These are phyloP conservation scores for Lichtheimia ornata DNA, from an alignment of 371 early-diverging fungal genomes.

Conservation along the genomic window DNA sequence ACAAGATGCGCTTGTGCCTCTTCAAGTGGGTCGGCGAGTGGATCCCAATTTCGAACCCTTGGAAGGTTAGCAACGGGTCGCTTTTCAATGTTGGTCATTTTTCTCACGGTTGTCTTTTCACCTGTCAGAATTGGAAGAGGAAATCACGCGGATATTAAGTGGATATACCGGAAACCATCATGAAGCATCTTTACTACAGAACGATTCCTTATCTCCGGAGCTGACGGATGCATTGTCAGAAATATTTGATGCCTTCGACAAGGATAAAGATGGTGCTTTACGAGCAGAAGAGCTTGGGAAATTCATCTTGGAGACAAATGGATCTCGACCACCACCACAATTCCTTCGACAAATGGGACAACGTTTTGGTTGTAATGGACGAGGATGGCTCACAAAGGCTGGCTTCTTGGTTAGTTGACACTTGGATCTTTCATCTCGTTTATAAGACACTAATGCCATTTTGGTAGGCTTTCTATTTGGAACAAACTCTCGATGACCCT, in stretches of 20 bases:
- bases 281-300: slow-evolving; percentile 46
- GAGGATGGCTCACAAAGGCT: slow-evolving; percentile 54
- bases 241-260: slow-evolving; percentile 56
- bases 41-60: slow-evolving; percentile 57
- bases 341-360: slow-evolving; percentile 61
- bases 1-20: slow-evolving; percentile 48
- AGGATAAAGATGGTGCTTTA: slow-evolving; percentile 54
- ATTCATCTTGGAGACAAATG: slow-evolving; percentile 60
- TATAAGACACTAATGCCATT: not conserved
- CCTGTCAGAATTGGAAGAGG: slow-evolving; percentile 48
- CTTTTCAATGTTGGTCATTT: not conserved
- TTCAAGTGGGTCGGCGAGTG: slow-evolving; percentile 52
- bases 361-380: slow-evolving; percentile 52
- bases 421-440: not conserved
- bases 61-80: slow-evolving; percentile 30
- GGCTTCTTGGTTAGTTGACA: slow-evolving; percentile 47
- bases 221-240: slow-evolving; percentile 44
- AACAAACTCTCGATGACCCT: slow-evolving; percentile 62
- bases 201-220: slow-evolving; percentile 42
- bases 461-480: slow-evolving; percentile 55
- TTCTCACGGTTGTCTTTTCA: not conserved
- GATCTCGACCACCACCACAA: slow-evolving; percentile 55
- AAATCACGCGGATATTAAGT: slow-evolving; percentile 45
- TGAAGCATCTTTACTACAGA: slow-evolving; percentile 43
- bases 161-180: slow-evolving; percentile 39